Conservation (phyloP, 1,284 basidiomycete species). For the Meira miltonrushii region DNA sequence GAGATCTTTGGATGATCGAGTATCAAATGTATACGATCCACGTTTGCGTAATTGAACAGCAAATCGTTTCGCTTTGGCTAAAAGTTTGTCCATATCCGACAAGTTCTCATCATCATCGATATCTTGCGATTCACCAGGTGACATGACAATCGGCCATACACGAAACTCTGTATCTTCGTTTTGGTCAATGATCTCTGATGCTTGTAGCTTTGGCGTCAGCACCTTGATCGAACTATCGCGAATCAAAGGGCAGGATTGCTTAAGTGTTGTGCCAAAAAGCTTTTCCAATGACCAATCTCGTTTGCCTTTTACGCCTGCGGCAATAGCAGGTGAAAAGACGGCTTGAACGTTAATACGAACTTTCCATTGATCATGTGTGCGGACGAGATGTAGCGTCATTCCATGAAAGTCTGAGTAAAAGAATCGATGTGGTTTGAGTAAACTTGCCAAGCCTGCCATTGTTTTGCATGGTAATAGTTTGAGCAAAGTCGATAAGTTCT, state of each 20-base stretch:
- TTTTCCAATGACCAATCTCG: constrained; percentile 29
- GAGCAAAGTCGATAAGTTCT: constrained; percentile 91
- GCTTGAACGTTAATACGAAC: constrained; percentile 73
- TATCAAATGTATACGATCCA: constrained; percentile 2
- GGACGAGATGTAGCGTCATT: constrained; percentile 63
- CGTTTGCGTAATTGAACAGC: background rate
- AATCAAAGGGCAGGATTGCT: constrained; percentile 28
- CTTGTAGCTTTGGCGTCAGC: constrained; percentile 16
- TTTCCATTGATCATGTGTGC: constrained; percentile 55
- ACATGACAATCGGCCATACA: constrained; percentile 1
- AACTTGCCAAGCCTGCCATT: constrained; percentile 72
- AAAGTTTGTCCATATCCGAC: background rate
- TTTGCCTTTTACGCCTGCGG: constrained; percentile 13
- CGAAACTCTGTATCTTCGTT: background rate
- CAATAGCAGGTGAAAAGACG: constrained; percentile 65
- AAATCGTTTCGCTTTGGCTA: background rate
- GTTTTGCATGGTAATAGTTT: constrained; percentile 88
- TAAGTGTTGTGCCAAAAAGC: constrained; percentile 25
- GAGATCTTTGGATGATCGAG: background rate
- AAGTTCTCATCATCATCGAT: constrained; percentile 11
- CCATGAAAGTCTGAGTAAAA: constrained; percentile 86
- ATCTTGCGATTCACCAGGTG: constrained; percentile 2
- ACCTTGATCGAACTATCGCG: constrained; percentile 22
- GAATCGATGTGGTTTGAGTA: constrained; percentile 77
- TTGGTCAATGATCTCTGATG: background rate